phyloP scores from a whole-genome alignment of 192 early-diverging fungal genomes.

The Rhizophagus prolifer region DNA sequence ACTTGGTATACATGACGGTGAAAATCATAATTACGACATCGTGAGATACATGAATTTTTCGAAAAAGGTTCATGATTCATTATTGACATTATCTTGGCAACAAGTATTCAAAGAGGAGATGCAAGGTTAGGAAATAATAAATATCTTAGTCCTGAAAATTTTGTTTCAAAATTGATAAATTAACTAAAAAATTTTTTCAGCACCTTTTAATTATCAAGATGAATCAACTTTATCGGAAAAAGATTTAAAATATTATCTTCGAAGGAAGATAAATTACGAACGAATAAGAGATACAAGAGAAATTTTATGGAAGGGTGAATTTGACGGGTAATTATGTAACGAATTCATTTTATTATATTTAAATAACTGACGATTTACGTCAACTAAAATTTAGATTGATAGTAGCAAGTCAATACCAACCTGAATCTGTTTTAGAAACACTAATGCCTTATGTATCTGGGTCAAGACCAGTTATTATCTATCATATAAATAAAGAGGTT shows the following conservation, averaged over 20 bases:
- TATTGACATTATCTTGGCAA: slow-evolving; percentile 71
- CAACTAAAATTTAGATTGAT: slow-evolving; percentile 55
- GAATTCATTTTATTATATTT: neutral
- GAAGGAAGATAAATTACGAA: slow-evolving; percentile 51
- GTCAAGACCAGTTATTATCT: slow-evolving; percentile 84
- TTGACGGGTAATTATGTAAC: slow-evolving; percentile 58
- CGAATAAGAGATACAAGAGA: slow-evolving; percentile 52
- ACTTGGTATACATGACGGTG: slow-evolving; percentile 72
- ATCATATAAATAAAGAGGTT: slow-evolving; percentile 65
- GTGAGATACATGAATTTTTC: slow-evolving; percentile 78
- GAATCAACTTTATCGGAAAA: slow-evolving; percentile 47
- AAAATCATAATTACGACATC: slow-evolving; percentile 70
- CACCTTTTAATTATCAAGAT: slow-evolving; percentile 56
- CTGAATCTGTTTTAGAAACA: slow-evolving; percentile 67
- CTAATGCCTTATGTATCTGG: slow-evolving; percentile 76
- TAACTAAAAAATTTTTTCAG: slow-evolving; percentile 24
- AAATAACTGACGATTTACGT: neutral
- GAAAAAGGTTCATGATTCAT: slow-evolving; percentile 43
- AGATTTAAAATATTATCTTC: slow-evolving; percentile 53
- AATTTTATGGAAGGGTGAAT: slow-evolving; percentile 55
- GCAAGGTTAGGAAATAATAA: slow-evolving; percentile 47
- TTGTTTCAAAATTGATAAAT: neutral
- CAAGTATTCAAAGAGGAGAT: slow-evolving; percentile 56
- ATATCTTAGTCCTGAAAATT: neutral
- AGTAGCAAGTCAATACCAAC: slow-evolving; percentile 76